Evolutionary conservation across 2,329 filamentous ascomycete genomes (phyloP), one percentile per base, ranked within the genome.

Genomic region (Colletotrichum gloeosporioides): DNA sequence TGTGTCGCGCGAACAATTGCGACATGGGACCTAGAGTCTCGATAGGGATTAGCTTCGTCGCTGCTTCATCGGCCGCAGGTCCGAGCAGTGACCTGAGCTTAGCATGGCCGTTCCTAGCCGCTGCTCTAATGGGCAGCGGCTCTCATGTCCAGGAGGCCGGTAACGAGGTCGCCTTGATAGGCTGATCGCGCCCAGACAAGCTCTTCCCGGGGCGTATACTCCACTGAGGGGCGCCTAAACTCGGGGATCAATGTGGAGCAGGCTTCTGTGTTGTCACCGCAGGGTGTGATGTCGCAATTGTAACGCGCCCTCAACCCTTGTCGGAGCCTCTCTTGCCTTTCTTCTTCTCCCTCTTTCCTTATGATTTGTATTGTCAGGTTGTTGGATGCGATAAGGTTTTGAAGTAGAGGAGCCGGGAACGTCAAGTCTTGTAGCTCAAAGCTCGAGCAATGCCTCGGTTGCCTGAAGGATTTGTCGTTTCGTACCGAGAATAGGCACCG

Each of bases 201-300:
- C 71, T 65, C 68, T 36, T 39, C 32, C 31, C 27, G 49, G 32
- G 12, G 27, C 39, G 29, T 55, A 16, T 32, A 55, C 49, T 27
- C 67, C 67, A 65, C 67, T 71, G 44, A 59, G 61, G 59, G 57
- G 68, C 44, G 18, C 25, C 22, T 61, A 31, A 29, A 29, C 32
- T 61, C 22, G 36, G 69, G 39, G 68, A 53, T 61, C 16, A 39
- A 49, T 15, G 68, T 59, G 53, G 73, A 18, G 39, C 49, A 18
- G 27, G 25, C n/a, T 44, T 57, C 32, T 27, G 39, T 76, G 69
- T 73, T 59, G 69, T 76, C 63, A 75, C 36, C 18, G 73, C 27
- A 25, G 63, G 69, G 73, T 68, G 63, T 63, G 39, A 73, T 75
- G 69, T 67, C 69, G 73, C 73, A 69, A 75, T 70, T 32, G 25